Evolutionary conservation across 805 yeast genomes (phyloP).

Genomic region (Saccharomyces mikatae): DNA sequence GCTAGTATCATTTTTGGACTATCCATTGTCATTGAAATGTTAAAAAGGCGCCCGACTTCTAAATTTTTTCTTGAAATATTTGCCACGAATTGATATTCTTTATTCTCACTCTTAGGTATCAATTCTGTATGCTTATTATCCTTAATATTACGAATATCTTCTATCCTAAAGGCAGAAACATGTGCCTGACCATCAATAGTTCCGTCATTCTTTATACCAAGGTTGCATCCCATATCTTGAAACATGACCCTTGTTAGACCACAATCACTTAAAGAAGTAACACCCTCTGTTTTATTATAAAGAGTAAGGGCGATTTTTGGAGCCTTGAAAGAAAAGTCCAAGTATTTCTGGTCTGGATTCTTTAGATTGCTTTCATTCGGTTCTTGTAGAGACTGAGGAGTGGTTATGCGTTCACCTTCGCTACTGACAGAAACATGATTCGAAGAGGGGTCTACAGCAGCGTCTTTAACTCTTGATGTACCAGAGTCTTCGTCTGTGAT

Average conservation of each 20-base stretch:
- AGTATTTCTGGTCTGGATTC: constrained; percentile 14
- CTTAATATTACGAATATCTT: constrained; percentile 56
- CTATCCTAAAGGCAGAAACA: constrained; percentile 65
- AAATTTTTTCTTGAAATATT: constrained; percentile 39
- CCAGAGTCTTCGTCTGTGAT: constrained; percentile 35
- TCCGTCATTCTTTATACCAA: constrained; percentile 46
- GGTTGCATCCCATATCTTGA: constrained; percentile 45
- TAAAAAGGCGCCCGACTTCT: constrained; percentile 35
- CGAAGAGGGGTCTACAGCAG: constrained; percentile 25
- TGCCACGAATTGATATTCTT: constrained; percentile 64
- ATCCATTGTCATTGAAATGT: constrained; percentile 57
- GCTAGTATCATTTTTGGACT: constrained; percentile 78
- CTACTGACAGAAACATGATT: constrained; percentile 12
- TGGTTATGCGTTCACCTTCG: background rate
- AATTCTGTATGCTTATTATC: constrained; percentile 72
- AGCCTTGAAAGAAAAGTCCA: constrained; percentile 44
- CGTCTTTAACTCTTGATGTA: constrained; percentile 25
- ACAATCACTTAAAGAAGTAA: constrained; percentile 31
- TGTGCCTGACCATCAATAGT: constrained; percentile 53
- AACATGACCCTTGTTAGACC: constrained; percentile 52
- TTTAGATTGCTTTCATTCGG: constrained; percentile 1
- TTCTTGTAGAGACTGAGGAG: background rate
- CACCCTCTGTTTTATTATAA: constrained; percentile 42
- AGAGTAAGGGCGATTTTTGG: constrained; percentile 58
- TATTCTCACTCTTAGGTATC: constrained; percentile 59